Conservation (phyloP, 2,329 filamentous ascomycete genomes). For the Aspergillus piperis region DNA sequence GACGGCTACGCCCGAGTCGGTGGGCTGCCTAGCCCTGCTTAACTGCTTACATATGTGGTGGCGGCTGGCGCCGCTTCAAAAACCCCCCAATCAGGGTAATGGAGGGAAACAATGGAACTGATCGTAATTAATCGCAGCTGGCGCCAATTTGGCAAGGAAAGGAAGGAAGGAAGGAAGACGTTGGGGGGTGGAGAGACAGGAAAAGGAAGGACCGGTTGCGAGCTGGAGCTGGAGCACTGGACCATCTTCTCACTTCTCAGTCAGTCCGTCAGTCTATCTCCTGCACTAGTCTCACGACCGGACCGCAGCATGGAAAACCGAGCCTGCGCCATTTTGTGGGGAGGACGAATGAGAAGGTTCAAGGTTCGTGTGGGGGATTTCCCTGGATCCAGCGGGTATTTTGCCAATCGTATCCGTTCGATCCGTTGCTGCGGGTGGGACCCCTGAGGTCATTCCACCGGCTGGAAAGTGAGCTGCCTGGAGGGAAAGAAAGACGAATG, state of each 20-base stretch:
- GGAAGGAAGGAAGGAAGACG: too few relatives aligned
- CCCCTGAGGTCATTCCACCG: constrained; percentile 4
- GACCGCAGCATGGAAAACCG: constrained; percentile 6
- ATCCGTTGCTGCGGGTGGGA: constrained; percentile 3
- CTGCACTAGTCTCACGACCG: constrained; percentile 1
- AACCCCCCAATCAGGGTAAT: constrained; percentile 10
- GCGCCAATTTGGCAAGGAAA: neutral
- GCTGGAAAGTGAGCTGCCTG: neutral
- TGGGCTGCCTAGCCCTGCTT: constrained; percentile 7
- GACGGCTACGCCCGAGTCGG: constrained; percentile 1
- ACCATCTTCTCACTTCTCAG: too few relatives aligned
- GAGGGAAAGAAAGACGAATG: neutral
- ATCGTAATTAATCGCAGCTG: constrained; percentile 2
- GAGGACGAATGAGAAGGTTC: constrained; percentile 14
- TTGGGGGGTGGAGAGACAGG: constrained; percentile 1
- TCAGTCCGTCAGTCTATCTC: neutral
- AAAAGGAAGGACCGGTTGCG: neutral
- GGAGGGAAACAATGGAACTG: constrained; percentile 6
- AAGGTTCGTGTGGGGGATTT: constrained; percentile 26
- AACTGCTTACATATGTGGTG: constrained; percentile 8
- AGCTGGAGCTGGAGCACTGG: too few relatives aligned
- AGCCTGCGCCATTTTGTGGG: constrained; percentile 24
- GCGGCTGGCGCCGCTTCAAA: constrained; percentile 23
- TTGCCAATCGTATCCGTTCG: constrained; percentile 17
- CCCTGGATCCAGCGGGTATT: constrained; percentile 17